Conservation (phyloP, 75 land plant genomes). For the Cupressus sempervirens region DNA sequence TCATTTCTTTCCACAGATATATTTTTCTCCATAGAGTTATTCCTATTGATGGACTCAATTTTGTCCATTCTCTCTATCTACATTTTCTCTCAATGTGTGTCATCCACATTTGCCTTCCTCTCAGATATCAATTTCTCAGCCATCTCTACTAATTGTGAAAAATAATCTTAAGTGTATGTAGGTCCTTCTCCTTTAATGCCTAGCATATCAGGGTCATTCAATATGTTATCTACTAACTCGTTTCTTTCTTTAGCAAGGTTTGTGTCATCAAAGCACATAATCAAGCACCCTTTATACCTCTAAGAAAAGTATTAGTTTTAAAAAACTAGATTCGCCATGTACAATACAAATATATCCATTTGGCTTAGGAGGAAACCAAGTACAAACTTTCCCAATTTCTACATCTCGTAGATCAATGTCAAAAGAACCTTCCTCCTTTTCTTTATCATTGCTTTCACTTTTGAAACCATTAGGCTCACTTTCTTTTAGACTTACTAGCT, state of each 20-base stretch:
- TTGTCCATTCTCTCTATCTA: conserved; percentile 16
- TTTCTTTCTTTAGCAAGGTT: conserved; percentile 29
- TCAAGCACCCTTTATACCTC: conserved; percentile 62
- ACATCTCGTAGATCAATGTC: conserved; percentile 85
- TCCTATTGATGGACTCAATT: conserved; percentile 86
- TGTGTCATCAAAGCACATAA: conserved; percentile 68
- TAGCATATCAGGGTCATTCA: conserved; percentile 67
- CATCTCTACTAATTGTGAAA: conserved; percentile 69
- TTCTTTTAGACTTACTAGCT: conserved; percentile 19
- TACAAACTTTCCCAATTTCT: conserved; percentile 82
- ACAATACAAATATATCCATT: conserved; percentile 49
- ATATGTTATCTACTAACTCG: conserved; percentile 43
- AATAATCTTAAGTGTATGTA: conserved; percentile 92
- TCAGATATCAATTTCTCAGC: conserved; percentile 71
- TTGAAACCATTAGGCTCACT: conserved; percentile 10
- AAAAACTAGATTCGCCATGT: conserved; percentile 83
- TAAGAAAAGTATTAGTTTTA: conserved; percentile 88
- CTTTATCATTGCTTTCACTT: background rate
- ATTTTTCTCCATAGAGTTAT: conserved; percentile 60
- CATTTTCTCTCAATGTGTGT: conserved; percentile 92
- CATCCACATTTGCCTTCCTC: conserved; percentile 93
- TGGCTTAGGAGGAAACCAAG: conserved; percentile 78
- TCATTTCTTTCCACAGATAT: conserved; percentile 84
- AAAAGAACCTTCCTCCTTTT: conserved; percentile 36
- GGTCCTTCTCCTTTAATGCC: conserved; percentile 65